Evolutionary conservation across 208 protist species (phyloP).

Genomic region (Wallacemonas sp.): DNA sequence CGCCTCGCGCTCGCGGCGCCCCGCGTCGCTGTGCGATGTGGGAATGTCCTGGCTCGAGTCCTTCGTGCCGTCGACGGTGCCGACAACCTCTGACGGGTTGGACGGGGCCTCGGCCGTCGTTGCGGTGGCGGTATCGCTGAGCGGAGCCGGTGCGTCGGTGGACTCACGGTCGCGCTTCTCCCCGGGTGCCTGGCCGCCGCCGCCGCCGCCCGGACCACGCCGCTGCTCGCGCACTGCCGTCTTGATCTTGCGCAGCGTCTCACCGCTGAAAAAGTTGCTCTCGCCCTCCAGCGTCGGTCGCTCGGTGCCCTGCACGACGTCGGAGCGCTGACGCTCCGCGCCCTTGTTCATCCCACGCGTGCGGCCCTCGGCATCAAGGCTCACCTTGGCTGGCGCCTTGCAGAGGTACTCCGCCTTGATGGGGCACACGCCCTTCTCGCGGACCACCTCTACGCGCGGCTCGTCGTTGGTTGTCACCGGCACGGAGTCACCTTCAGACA

Average conservation of each 20-base stretch:
- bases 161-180: slow-evolving; percentile 14
- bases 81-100: no score
- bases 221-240: slow-evolving; percentile 36
- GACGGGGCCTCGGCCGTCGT: background rate
- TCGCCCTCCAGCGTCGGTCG: slow-evolving; percentile 70
- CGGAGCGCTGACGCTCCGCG: slow-evolving; percentile 50
- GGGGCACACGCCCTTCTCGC: slow-evolving; percentile 58
- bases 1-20: slow-evolving; percentile 41
- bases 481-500: background rate
- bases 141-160: background rate
- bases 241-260: slow-evolving; percentile 62
- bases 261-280: slow-evolving; percentile 72
- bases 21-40: slow-evolving; percentile 27
- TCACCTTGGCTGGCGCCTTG: slow-evolving; percentile 53
- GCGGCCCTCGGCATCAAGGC: slow-evolving; percentile 58
- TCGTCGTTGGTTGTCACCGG: background rate
- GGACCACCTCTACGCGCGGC: background rate
- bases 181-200: background rate
- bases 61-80: slow-evolving; percentile 19
- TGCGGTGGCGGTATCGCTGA: background rate
- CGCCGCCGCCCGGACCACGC: slow-evolving; percentile 1
- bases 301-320: slow-evolving; percentile 51
- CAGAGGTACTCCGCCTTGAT: slow-evolving; percentile 66
- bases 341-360: slow-evolving; percentile 87
- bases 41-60: slow-evolving; percentile 18